Evolutionary conservation across 2,329 filamentous ascomycete species (phyloP), one percentile per base, ranked within the genome.

Genomic region (Aspergillus sp.): DNA sequence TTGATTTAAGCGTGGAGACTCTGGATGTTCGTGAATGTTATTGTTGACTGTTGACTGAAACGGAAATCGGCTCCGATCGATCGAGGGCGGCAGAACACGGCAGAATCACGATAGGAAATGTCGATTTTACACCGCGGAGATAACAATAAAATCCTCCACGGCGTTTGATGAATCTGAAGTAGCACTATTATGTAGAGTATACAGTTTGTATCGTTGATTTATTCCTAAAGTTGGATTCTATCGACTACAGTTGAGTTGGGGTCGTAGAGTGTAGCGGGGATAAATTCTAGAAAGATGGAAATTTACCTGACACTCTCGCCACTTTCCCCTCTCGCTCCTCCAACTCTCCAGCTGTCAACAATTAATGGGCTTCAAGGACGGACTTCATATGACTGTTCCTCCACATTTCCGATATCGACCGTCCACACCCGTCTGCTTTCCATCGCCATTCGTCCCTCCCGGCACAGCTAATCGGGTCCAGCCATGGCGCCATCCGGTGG

Each of bases 401-500:
- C 46, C 39, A 56, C 46, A 56, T 14, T 55, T n/a, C 46, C 44
- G 43, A 55, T n/a, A 21, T 21, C 33, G 37, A 50, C 15, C 46
- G 39, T n/a, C 40, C 53, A 56, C 45, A 56, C 19, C 39, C 24
- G 37, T 7, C 35, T 49, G 33, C 15, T 12, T 41, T 27, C 19
- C 47, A 39, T 31, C 17, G 33, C 19, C n/a, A 56, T 56, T 56
- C 53, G 54, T 15, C 17, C 40, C 12, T 41, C 12, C 7, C 17
- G 33, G 11, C 21, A 12, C 11, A 49, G 46, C 54, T 48, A 56
- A 62, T 63, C 58, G 39, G 53, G 21, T 58, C 56, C 61, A 59
- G 58, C 62, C 61, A 70, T 71, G 61, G 67, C 68, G 60, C 60
- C 55, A 60, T 62, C 55, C 41, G 43, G 53, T 52, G 56, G 41